Evolutionary conservation across 2,329 filamentous ascomycete species (phyloP).

Genomic region (Lecanicillium sp.): DNA sequence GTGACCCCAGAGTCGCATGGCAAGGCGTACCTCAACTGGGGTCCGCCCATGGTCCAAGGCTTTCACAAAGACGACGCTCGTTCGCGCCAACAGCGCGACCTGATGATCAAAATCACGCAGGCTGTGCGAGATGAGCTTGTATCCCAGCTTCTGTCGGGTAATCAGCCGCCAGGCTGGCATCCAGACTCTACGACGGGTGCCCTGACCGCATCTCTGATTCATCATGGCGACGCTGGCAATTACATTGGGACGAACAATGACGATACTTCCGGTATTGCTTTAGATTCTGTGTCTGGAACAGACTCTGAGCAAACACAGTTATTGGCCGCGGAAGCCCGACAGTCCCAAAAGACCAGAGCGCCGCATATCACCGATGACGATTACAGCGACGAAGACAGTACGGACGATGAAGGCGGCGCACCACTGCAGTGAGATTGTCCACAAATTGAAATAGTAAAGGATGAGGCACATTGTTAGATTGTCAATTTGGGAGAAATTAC

Average conservation of each 20-base stretch:
- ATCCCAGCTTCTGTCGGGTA: neutral
- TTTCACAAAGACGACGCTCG: neutral
- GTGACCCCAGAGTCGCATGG: slow-evolving; percentile 31
- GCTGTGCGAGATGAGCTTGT: neutral
- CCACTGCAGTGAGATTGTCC: neutral
- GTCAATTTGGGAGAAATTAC: neutral
- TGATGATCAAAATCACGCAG: slow-evolving; percentile 6
- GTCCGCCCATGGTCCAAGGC: slow-evolving; percentile 15
- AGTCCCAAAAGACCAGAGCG: neutral
- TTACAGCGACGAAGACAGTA: neutral
- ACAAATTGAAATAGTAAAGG: neutral
- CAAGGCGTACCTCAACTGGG: slow-evolving; percentile 38
- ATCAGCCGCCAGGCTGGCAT: neutral
- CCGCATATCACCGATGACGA: neutral
- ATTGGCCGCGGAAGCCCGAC: neutral
- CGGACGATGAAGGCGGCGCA: slow-evolving; percentile 5
- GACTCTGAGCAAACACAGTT: neutral
- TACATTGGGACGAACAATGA: neutral
- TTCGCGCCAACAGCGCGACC: slow-evolving; percentile 5
- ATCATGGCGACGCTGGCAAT: neutral
- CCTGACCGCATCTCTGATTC: neutral
- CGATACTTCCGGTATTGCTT: neutral
- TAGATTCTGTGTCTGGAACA: neutral
- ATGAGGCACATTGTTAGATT: neutral
- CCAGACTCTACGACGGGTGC: slow-evolving; percentile 1